Conservation (phyloP, 2,329 filamentous ascomycete genomes). For the Mycosphaerella sp. region DNA sequence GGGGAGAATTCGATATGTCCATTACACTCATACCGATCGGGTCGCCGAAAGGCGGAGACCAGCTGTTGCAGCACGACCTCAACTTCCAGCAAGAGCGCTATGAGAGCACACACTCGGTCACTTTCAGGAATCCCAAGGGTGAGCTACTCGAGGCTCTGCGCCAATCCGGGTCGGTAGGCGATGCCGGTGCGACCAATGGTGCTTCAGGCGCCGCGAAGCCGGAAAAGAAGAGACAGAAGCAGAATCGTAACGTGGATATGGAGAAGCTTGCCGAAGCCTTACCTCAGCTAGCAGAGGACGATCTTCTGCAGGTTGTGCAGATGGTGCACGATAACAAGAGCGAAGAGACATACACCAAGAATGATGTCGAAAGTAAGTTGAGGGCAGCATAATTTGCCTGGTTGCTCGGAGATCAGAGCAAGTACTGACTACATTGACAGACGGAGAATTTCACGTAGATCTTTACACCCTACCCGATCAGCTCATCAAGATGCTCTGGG, state of each 20-base stretch:
- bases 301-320: constrained; percentile 89
- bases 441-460: constrained; percentile 97
- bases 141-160: constrained; percentile 72
- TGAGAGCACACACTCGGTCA: constrained; percentile 71
- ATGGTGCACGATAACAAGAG: constrained; percentile 98
- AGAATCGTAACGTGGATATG: constrained; percentile 62
- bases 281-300: constrained; percentile 84
- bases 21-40: constrained; percentile 70
- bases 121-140: constrained; percentile 89
- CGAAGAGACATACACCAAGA: constrained; percentile 91
- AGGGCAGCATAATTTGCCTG: neutral
- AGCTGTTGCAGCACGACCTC: constrained; percentile 75
- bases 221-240: constrained; percentile 69
- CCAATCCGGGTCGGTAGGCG: constrained; percentile 70
- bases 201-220: constrained; percentile 51
- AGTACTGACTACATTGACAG: constrained; percentile 40
- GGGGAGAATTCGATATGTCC: constrained; percentile 96
- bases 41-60: constrained; percentile 72
- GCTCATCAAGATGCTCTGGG: constrained; percentile 92
- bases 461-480: constrained; percentile 91
- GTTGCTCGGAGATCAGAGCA: constrained; percentile 1
- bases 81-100: constrained; percentile 82
- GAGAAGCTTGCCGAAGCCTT: constrained; percentile 94
- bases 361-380: constrained; percentile 77
- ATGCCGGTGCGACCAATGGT: constrained; percentile 46